Evolutionary conservation across 2,329 filamentous ascomycete genomes (phyloP).

Genomic region (Monosporascus sp.): DNA sequence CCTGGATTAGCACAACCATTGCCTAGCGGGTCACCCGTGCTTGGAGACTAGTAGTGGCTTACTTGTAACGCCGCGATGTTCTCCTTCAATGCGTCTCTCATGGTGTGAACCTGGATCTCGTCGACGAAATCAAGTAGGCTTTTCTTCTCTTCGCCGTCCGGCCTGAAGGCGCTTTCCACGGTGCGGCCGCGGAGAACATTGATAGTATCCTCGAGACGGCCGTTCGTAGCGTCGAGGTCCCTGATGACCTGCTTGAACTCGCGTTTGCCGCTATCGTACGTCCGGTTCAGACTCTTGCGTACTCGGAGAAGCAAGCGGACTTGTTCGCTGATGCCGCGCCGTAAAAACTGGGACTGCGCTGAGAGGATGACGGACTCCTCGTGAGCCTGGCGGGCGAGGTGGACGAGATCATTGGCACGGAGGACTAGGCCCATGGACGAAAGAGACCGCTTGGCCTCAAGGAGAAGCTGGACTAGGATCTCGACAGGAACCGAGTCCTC

Average conservation of each 20-base stretch:
- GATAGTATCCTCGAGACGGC: slow-evolving; percentile 61
- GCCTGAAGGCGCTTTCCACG: slow-evolving; percentile 60
- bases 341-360: slow-evolving; percentile 64
- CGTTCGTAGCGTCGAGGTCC: slow-evolving; percentile 61
- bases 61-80: slow-evolving; percentile 68
- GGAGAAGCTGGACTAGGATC: slow-evolving; percentile 74
- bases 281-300: slow-evolving; percentile 44
- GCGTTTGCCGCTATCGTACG: slow-evolving; percentile 52
- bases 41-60: slow-evolving; percentile 4
- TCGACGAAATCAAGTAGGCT: slow-evolving; percentile 73
- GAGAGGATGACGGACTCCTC: slow-evolving; percentile 73
- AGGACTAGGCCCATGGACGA: slow-evolving; percentile 78
- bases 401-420: slow-evolving; percentile 82
- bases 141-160: slow-evolving; percentile 51
- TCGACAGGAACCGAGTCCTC: slow-evolving; percentile 53
- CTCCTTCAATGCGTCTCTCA: slow-evolving; percentile 61
- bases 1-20: slow-evolving; percentile 9
- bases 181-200: slow-evolving; percentile 55
- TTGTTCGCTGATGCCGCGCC: slow-evolving; percentile 54
- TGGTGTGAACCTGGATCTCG: slow-evolving; percentile 59
- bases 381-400: slow-evolving; percentile 65
- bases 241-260: slow-evolving; percentile 59
- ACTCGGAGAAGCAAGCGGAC: slow-evolving; percentile 45
- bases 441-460: slow-evolving; percentile 81
- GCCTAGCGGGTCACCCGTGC: not conserved